phyloP scores from a whole-genome alignment of 768 basidiomycete genomes.

The Russula sp. region DNA sequence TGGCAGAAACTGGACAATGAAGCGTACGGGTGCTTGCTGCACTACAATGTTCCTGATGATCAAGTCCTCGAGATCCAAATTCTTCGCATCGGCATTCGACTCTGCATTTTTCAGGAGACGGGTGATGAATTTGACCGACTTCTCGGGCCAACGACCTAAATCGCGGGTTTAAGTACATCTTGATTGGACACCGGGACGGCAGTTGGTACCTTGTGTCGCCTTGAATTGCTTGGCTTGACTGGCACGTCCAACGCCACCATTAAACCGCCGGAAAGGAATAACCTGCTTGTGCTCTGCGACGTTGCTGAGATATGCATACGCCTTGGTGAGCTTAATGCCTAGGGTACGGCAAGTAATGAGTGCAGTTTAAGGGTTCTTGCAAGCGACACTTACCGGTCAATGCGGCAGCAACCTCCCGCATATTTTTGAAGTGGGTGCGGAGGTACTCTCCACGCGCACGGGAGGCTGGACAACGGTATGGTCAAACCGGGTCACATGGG shows the following conservation, averaged over 20 bases:
- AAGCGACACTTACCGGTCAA: conserved; percentile 59
- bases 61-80: conserved; percentile 87
- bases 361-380: not conserved
- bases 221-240: conserved; percentile 96
- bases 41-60: conserved; percentile 95
- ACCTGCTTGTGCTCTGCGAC: conserved; percentile 96
- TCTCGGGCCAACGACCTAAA: conserved; percentile 98
- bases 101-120: conserved; percentile 98
- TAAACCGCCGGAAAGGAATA: conserved; percentile 93
- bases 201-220: conserved; percentile 81
- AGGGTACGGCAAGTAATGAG: conserved; percentile 10
- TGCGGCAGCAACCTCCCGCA: conserved; percentile 97
- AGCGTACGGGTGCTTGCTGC: conserved; percentile 92
- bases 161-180: not conserved
- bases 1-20: not conserved
- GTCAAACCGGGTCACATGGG: conserved; percentile 21
- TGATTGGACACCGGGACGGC: not conserved
- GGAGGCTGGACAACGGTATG: conserved; percentile 50
- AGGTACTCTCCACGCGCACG: conserved; percentile 94
- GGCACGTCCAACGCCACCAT: conserved; percentile 92
- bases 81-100: conserved; percentile 98
- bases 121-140: conserved; percentile 93
- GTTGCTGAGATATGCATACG: conserved; percentile 88
- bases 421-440: conserved; percentile 99
- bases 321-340: conserved; percentile 93